These are phyloP conservation scores for Halophytophthora batemanensis DNA, from an alignment of 352 stramenopile species.

Conservation along the genomic window DNA sequence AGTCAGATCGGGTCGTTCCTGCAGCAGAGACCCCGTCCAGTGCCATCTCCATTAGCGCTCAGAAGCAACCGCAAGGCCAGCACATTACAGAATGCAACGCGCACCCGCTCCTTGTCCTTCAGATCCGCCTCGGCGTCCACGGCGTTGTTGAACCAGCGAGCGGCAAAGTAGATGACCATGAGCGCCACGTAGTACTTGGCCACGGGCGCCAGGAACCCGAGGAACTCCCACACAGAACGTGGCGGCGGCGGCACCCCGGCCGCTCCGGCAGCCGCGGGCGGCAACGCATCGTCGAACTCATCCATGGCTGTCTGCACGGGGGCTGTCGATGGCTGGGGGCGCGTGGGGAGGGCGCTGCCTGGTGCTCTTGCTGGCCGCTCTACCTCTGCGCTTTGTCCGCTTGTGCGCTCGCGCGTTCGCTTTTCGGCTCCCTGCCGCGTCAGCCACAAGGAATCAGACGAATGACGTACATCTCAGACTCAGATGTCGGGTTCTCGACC, in stretches of 20 bases:
- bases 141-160: constrained; percentile 57
- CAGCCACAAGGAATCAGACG: too few relatives aligned
- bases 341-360: too few relatives aligned
- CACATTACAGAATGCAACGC: neutral
- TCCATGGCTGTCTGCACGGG: constrained; percentile 1
- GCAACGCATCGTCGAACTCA: constrained; percentile 2
- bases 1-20: constrained; percentile 42
- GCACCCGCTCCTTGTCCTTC: constrained; percentile 37
- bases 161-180: constrained; percentile 50
- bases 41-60: neutral
- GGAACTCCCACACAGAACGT: constrained; percentile 56
- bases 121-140: constrained; percentile 46
- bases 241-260: constrained; percentile 16
- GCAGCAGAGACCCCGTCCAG: neutral
- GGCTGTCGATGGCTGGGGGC: too few relatives aligned
- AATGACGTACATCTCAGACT: too few relatives aligned
- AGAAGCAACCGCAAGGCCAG: neutral
- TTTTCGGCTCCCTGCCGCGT: too few relatives aligned
- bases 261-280: too few relatives aligned
- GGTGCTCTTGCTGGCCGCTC: neutral
- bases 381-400: neutral
- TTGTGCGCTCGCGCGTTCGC: neutral
- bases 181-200: constrained; percentile 76
- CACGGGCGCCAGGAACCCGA: constrained; percentile 50
- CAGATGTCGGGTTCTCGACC: too few relatives aligned